Base-by-base conservation (phyloP, 768 basidiomycete genomes). In the Leccinum ochraceum region DNA sequence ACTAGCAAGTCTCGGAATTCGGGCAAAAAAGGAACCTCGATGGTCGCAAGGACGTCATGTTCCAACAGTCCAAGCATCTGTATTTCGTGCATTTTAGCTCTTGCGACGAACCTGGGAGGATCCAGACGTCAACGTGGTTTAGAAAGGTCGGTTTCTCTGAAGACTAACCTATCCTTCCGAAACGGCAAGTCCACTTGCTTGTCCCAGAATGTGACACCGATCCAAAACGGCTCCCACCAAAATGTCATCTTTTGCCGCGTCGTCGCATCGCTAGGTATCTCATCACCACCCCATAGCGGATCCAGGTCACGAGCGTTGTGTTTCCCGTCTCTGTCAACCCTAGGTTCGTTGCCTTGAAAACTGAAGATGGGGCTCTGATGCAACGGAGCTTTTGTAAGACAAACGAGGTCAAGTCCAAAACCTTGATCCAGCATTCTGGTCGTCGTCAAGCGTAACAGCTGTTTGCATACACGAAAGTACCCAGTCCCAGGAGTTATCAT, bases 61-160 rank as follows among this genome's bases (percentile, higher is more conserved):
- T 94, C 94, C 49, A 96, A 79, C 9, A 96, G 78, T 6, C 95
- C 95, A 1, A 97, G 83, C 91, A 93, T 95, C 69, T 97, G 91
- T 42, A 97, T 94, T 70, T 95, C 92, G 67, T 94, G 92, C 94
- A 97, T 96, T 76, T 93, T 92, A n/a, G 92, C 94, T 32, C 96
- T 86, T 6, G 94, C 89, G 26, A 98, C 80, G 71, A 98, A 98
- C 61, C 96, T 95, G 65, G 17, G 42, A 59, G 32, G 54, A 65
- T 52, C 7, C n/a, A 26, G 24, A 30, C 37, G 32, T 66, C 13
- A 60, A 52, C 11, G 34, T 22, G 39, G 17, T 32, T 20, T 26
- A 13, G 6, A n/a, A 52, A n/a, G 22, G 56, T 20, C 30, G 34
- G 63, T 57, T 52, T 28, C 37, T 10, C 42, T 6, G 28, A 64